Evolutionary conservation across 495 filamentous ascomycete species (phyloP), one percentile per base, ranked within the genome.

Genomic region (Gamarada debralockiae): DNA sequence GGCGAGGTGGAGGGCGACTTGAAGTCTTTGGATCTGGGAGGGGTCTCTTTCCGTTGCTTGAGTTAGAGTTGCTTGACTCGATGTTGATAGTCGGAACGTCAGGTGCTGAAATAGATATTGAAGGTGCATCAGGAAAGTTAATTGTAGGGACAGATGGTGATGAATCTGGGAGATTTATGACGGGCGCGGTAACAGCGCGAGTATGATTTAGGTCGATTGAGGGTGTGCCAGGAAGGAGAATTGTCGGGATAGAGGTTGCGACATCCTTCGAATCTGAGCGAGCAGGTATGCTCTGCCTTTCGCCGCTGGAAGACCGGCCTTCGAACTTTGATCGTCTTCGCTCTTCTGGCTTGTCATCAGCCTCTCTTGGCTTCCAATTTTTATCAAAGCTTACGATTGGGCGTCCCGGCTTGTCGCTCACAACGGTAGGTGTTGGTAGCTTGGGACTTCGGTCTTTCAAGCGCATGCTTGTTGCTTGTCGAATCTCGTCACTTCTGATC

Each of bases 301-400:
- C 52, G 29, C 23, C 39, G 33, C 21, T 37, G 43, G 56, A 22
- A 43, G 45, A 17, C n/a, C 37, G 12, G n/a, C 50, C 40, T 44
- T 58, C 56, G 31, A 58, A 61, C 8, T 45, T 55, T 24, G 60
- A 59, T 54, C 56, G 48, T 57, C 56, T 59, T 63, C 56, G 56
- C 45, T 57, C 62, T 65, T 68, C 66, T 79, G 75, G 69, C 64
- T 72, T 73, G 46, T 67, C 65, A 77, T 79, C 77, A 79, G 75
- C 69, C 55, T 59, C 56, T 53, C 70, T 76, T 71, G 88, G 80
- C 70, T 83, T 86, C 90, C 88, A 93, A 67, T 83, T 74, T 58
- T 73, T 75, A 66, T 91, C 81, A 74, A 96, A 96, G 76, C 91
- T 96, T 72, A 96, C 89, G 67, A 96, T 96, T 46, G 90, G 91